A percentile compares a stretch with the other conserved stretches of the same genome.
Evolutionary conservation across 768 basidiomycete genomes (phyloP).

Genomic region (Amanita pseudoporphyria): DNA sequence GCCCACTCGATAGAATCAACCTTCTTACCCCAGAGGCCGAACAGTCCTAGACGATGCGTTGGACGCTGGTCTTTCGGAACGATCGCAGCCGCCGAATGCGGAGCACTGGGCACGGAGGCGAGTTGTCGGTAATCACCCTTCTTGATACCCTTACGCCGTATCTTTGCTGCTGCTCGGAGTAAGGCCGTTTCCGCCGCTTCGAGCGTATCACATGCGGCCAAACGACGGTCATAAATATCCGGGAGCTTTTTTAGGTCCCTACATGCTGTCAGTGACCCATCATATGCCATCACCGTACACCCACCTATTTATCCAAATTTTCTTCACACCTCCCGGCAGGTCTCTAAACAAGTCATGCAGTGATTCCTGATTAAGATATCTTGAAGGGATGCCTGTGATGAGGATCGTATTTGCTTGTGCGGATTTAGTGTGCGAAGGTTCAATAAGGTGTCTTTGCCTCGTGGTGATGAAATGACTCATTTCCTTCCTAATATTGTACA

Average conservation of each 20-base stretch:
- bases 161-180: constrained; percentile 66
- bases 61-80: constrained; percentile 74
- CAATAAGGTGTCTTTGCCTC: constrained; percentile 78
- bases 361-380: constrained; percentile 63
- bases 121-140: constrained; percentile 21
- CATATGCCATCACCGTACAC: constrained; percentile 11
- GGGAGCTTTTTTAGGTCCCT: constrained; percentile 86
- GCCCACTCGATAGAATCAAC: constrained; percentile 94
- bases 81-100: constrained; percentile 14
- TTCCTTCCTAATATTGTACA: constrained; percentile 72
- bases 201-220: constrained; percentile 65
- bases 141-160: constrained; percentile 47
- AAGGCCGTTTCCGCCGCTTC: constrained; percentile 80
- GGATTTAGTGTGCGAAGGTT: constrained; percentile 59
- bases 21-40: constrained; percentile 66
- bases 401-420: constrained; percentile 88
- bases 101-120: constrained; percentile 15
- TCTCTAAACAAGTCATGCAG: constrained; percentile 64
- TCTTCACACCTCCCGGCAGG: constrained; percentile 84
- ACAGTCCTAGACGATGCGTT: constrained; percentile 58
- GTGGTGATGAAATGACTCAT: constrained; percentile 72
- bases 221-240: constrained; percentile 67
- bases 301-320: constrained; percentile 87
- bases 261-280: background rate
- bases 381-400: constrained; percentile 78